phyloP scores from a whole-genome alignment of 345 rosid genomes.

The Camelina neglecta region DNA sequence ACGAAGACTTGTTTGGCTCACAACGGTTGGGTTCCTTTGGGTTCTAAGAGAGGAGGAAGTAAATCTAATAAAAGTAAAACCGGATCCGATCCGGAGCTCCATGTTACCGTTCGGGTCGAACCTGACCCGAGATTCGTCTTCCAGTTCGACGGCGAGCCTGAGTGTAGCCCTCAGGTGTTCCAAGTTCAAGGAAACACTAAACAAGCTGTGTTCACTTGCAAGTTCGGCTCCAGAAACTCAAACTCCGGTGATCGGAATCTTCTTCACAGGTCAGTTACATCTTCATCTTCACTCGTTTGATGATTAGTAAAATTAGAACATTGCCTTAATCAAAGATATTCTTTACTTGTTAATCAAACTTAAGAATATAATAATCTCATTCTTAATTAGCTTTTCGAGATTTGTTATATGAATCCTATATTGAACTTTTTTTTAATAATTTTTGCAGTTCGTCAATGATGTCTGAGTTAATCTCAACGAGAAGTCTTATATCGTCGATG shows the following conservation, averaged over 20 bases:
- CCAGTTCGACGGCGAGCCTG: conserved; percentile 88
- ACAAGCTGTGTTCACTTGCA: conserved; percentile 97
- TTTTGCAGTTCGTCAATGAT: conserved; percentile 63
- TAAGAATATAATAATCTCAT: not conserved
- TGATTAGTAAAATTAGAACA: conserved; percentile 17
- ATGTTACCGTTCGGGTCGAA: conserved; percentile 62
- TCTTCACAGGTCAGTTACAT: conserved; percentile 57
- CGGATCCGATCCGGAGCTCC: conserved; percentile 54
- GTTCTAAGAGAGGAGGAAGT: conserved; percentile 39
- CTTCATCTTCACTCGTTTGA: conserved; percentile 15
- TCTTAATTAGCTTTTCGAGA: too few species aligned
- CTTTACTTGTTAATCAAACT: conserved; percentile 23
- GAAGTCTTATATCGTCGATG: conserved; percentile 60
- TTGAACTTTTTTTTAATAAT: not conserved
- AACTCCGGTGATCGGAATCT: conserved; percentile 58
- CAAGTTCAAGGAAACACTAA: conserved; percentile 85
- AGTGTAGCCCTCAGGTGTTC: conserved; percentile 94
- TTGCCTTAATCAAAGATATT: conserved; percentile 38
- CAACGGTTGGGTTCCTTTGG: conserved; percentile 70
- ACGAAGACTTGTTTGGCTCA: conserved; percentile 59
- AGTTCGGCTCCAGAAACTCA: conserved; percentile 69
- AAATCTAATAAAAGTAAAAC: conserved; percentile 39
- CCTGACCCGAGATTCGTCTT: conserved; percentile 93
- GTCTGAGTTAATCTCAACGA: conserved; percentile 42
- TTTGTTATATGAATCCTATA: not conserved